Evolutionary conservation across 371 early-diverging fungal genomes (phyloP).

Genomic region (Mortierella sp.): DNA sequence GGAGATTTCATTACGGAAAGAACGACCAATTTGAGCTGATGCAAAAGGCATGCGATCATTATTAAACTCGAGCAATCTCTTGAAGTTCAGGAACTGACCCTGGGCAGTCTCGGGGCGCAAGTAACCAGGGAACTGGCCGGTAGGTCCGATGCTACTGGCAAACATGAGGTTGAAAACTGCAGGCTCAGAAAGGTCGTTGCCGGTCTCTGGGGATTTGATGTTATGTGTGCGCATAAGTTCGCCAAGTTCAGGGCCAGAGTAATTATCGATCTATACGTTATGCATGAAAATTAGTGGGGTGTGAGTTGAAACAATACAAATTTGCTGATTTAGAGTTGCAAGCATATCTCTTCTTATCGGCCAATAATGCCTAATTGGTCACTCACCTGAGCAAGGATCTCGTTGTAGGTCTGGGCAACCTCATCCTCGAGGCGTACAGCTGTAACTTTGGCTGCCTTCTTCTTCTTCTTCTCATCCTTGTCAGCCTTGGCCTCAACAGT

Average conservation of each 20-base stretch:
- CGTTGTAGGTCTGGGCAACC: constrained; percentile 79
- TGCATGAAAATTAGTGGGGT: background rate
- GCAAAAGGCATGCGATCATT: constrained; percentile 99
- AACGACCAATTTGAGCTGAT: constrained; percentile 98
- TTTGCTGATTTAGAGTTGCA: constrained; percentile 2
- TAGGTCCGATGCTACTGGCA: constrained; percentile 98
- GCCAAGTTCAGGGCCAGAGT: constrained; percentile 87
- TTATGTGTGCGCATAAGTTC: constrained; percentile 89
- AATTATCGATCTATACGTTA: constrained; percentile 90
- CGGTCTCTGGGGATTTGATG: constrained; percentile 94
- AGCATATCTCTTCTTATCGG: background rate
- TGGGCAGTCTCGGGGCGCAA: constrained; percentile 99
- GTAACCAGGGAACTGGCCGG: constrained; percentile 90
- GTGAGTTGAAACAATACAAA: background rate
- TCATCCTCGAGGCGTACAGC: constrained; percentile 78
- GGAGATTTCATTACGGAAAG: constrained; percentile 99
- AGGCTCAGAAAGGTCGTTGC: constrained; percentile 92
- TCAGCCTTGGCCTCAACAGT: constrained; percentile 64
- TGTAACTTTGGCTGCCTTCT: constrained; percentile 78
- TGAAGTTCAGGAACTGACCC: constrained; percentile 99
- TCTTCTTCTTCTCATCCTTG: constrained; percentile 74
- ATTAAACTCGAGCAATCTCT: constrained; percentile 97
- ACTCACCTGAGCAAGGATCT: constrained; percentile 86
- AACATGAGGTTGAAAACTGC: constrained; percentile 99
- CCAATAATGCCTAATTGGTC: background rate